Evolutionary conservation across 2,329 filamentous ascomycete species (phyloP), one percentile per base, ranked within the genome.

Genomic region (Neonectria hederae): DNA sequence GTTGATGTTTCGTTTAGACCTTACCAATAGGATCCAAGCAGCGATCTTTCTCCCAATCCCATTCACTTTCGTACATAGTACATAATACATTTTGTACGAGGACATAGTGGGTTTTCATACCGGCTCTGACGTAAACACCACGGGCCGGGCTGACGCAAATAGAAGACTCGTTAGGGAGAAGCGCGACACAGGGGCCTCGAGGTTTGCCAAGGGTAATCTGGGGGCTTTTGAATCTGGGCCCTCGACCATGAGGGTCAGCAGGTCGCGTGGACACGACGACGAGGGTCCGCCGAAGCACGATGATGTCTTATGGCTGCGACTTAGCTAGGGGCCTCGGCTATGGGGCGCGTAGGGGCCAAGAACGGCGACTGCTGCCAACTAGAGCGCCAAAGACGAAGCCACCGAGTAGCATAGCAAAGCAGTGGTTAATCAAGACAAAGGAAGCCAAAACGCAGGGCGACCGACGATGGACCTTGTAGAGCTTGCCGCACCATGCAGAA

Each of bases 221-320:
- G 65, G 65, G 54, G 17, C 6, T 64, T 65, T 42, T 67, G 66
- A 69, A 62, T 70, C 69, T 72, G 60, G 69, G 55, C 67, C 62
- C 60, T 59, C 54, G 42, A 57, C 35, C 42, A n/a, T 43, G 53
- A 57, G 60, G 54, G 60, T 63, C 51, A 43, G 64, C 60, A 65
- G 49, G 71, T 71, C 71, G 71, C 70, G 71, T 74, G 71, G 65
- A 69, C 71, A 68, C 54, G 52, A 59, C 28, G 53, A 65, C 64
- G 63, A 66, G 69, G 71, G 65, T 63, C 35, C 54, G 57, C 28
- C 45, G 48, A 65, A 70, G 65, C 62, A 73, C 54, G 61, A 67
- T 71, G 69, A 74, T 73, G 68, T 59, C 63, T 67, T 72, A 68
- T 28, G 51, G 43, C 59, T 48, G 49, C 43, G 30, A 43, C 35